These are phyloP conservation scores for Venturiaceae sp. DNA, from an alignment of 2,329 filamentous ascomycete genomes.

Conservation along the genomic window DNA sequence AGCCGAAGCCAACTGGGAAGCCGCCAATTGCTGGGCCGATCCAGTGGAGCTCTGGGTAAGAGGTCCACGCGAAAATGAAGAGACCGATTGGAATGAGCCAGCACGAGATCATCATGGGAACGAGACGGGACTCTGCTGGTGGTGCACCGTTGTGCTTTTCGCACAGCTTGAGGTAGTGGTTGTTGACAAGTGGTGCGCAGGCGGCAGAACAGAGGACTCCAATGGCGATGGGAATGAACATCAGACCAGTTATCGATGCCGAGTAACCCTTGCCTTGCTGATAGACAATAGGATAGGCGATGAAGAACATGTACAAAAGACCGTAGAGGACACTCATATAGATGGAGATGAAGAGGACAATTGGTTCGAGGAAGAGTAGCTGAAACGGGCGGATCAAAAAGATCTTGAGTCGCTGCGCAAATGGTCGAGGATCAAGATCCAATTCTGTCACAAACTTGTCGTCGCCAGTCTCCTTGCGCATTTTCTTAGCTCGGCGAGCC, in stretches of 20 bases:
- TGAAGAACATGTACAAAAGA: constrained; percentile 58
- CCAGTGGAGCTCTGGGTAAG: constrained; percentile 57
- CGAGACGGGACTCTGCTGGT: constrained; percentile 66
- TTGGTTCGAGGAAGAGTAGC: constrained; percentile 73
- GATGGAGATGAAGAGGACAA: constrained; percentile 72
- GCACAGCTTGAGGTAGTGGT: constrained; percentile 61
- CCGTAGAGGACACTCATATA: constrained; percentile 82
- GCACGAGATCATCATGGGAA: constrained; percentile 55
- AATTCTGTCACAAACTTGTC: constrained; percentile 64
- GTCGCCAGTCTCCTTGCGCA: constrained; percentile 61
- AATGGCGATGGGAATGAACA: constrained; percentile 77
- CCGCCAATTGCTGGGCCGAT: constrained; percentile 63
- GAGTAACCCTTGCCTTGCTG: constrained; percentile 70
- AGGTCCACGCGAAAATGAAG: constrained; percentile 62
- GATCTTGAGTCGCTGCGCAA: constrained; percentile 58
- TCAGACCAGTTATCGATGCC: constrained; percentile 64
- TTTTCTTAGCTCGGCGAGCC: constrained; percentile 56
- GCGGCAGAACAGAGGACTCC: constrained; percentile 60
- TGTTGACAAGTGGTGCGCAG: constrained; percentile 67
- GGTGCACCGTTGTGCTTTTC: constrained; percentile 59
- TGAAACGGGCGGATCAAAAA: constrained; percentile 79
- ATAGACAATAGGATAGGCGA: constrained; percentile 57
- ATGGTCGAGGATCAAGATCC: constrained; percentile 63
- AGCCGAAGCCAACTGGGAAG: constrained; percentile 59
- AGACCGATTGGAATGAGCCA: constrained; percentile 56